phyloP scores from a whole-genome alignment of 441 rosid species.

The Pelargonium citronellum region DNA sequence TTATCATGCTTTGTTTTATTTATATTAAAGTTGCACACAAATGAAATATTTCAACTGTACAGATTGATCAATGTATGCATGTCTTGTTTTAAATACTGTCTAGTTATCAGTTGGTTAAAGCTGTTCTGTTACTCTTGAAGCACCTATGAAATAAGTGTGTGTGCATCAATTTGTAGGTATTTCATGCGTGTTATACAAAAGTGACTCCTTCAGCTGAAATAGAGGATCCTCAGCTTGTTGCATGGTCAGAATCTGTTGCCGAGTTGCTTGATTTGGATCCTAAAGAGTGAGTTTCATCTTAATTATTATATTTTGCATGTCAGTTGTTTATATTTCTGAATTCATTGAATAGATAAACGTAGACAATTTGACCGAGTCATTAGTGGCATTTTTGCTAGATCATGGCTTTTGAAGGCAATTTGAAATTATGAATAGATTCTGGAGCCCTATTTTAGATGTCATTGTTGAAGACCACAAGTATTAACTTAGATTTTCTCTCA shows the following conservation, averaged over 20 bases:
- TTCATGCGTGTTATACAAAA: conserved; percentile 80
- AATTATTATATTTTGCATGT: neutral
- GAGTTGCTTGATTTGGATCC: conserved; percentile 71
- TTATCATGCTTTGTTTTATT: too few species aligned
- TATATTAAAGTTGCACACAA: neutral
- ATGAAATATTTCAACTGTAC: neutral
- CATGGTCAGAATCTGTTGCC: conserved; percentile 89
- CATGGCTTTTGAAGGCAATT: too few species aligned
- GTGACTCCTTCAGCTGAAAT: conserved; percentile 80
- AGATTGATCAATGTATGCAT: neutral
- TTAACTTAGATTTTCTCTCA: neutral
- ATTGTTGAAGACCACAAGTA: neutral
- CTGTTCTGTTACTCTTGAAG: neutral
- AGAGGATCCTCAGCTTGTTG: conserved; percentile 85
- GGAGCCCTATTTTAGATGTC: neutral
- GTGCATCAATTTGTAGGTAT: conserved; percentile 41
- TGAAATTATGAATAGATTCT: too few species aligned
- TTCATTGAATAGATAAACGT: neutral
- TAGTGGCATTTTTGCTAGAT: too few species aligned
- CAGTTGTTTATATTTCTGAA: neutral
- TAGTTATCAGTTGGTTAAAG: neutral
- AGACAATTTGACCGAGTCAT: neutral
- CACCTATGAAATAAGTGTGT: neutral
- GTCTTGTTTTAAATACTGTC: neutral
- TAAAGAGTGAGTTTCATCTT: conserved; percentile 61